These are phyloP conservation scores for Agaricus blazei DNA, from an alignment of 768 basidiomycete species.

Conservation along the genomic window DNA sequence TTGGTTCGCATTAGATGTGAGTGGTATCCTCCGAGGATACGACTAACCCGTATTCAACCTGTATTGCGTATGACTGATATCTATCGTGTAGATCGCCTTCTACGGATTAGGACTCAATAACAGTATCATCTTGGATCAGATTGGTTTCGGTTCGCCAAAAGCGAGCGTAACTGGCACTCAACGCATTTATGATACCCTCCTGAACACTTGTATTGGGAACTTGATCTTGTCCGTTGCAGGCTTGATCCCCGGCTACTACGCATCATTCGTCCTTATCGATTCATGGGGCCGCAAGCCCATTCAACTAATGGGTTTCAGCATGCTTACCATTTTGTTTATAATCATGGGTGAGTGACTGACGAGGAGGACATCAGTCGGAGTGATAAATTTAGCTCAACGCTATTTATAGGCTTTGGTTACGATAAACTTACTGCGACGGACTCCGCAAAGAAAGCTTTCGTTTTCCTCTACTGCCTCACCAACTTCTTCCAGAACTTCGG, in stretches of 20 bases:
- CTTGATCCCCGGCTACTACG: conserved; percentile 79
- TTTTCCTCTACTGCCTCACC: conserved; percentile 81
- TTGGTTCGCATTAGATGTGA: conserved; percentile 78
- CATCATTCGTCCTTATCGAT: conserved; percentile 63
- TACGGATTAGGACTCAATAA: conserved; percentile 84
- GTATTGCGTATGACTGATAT: not conserved
- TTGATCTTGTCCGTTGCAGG: conserved; percentile 73
- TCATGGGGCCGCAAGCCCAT: conserved; percentile 79
- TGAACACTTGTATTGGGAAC: conserved; percentile 70
- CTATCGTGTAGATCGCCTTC: not conserved
- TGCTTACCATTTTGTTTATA: conserved; percentile 63
- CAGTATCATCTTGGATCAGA: conserved; percentile 65
- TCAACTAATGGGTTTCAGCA: conserved; percentile 71
- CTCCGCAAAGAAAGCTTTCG: conserved; percentile 51
- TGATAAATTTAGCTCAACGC: not conserved
- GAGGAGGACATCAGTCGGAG: too few species aligned
- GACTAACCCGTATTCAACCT: too few species aligned
- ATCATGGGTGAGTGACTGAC: conserved; percentile 51
- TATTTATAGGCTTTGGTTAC: conserved; percentile 57
- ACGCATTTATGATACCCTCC: conserved; percentile 50
- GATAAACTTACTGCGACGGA: conserved; percentile 45
- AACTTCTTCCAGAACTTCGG: conserved; percentile 92
- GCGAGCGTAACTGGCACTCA: conserved; percentile 20
- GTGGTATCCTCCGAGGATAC: too few species aligned
- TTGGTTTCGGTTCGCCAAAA: conserved; percentile 59